Base-by-base conservation (phyloP, 768 basidiomycete genomes). In the Cubamyces lactineus region DNA sequence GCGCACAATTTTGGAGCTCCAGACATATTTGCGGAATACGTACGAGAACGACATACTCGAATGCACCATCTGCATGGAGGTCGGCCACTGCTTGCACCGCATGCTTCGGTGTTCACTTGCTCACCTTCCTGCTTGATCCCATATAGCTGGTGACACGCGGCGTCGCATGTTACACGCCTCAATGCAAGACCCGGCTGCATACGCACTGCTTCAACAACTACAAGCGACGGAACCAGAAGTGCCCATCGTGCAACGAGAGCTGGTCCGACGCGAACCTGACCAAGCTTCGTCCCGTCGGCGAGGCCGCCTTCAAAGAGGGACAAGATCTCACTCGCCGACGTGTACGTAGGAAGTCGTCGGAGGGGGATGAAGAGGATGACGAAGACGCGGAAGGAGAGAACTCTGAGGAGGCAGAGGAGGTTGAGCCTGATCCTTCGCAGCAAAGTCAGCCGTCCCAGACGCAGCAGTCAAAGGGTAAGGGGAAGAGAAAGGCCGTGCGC, bases 51-150 rank as follows among this genome's bases (percentile, higher is more conserved):
- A 92, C 51, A 74, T 84, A 16, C 67, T 86, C 3, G 88, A 92
- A 64, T 95, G 93, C 68, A 83, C 82, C 2, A 82, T 88, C 50
- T 95, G 93, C 75, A 70, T 80, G 62, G 88, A 90, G 76, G 89
- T 91, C 7, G 16, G 23, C 26, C 15, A 43, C 42, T 26, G 9
- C 3, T 57, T 15, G n/a, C 77, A 72, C 21, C 13, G 38, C 23
- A 3, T 17, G 19, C 51, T n/a, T 38, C 43, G 28, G 16, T 49
- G 43, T 12, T 46, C 17, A 24, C n/a, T 42, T 49, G 9, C 7
- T 51, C 54, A 42, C 56, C 17, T 38, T 16, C 21, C 28, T 19
- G 41, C 40, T 28, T 21, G 28, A 9, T 8, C 17, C 3, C 17
- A 17, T 59, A 13, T 64, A 92, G 89, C 79, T 88, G 34, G 66